Base-by-base conservation (phyloP, 495 filamentous ascomycete genomes). In the Amphirosellinia nigrospora region DNA sequence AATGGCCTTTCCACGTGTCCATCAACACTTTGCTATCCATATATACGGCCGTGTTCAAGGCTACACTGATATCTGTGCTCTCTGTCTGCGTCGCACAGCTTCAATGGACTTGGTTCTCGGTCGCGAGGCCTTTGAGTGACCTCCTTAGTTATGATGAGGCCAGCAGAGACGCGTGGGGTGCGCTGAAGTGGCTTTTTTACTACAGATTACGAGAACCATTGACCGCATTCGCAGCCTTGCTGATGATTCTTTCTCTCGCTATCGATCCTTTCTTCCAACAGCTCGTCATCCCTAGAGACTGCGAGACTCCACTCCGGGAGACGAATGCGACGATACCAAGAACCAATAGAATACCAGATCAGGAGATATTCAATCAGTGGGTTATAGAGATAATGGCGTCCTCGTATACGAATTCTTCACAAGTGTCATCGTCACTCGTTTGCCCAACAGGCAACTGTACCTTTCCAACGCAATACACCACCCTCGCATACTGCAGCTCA, bases 371-470 rank as follows among this genome's bases (percentile, higher is more conserved):
- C n/a, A 6, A 4, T 55, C 50, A 26, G 3, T 26, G 50, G 50
- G 50, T 28, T 9, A 4, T 55, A 15, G 50, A 30, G 50, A 26
- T 15, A 30, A 4, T 55, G 21, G 7, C 4, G 50, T 30, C 26
- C 23, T 55, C 26, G 50, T 26, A 26, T 10, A 41, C 38, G 15
- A 13, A 41, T 9, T 10, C 38, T 4, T 41, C 38, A 8, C 38
- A 10, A 1, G 38, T 41, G 38, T 8, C 9, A 1, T 41, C 38
- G 9, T 41, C 38, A 13, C 38, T 41, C 7, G 1, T 41, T 41
- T 55, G 50, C 15, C 21, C 26, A 9, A 55, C 50, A 4, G 50
- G 50, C 21, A 55, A 55, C 50, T 55, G 50, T 55, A 55, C 50
- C 26, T 55, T 55, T 15, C 26, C 50, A 1, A 15, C 4, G 4